Base-by-base conservation (phyloP, 768 basidiomycete species). In the Pleurotus djamor region DNA sequence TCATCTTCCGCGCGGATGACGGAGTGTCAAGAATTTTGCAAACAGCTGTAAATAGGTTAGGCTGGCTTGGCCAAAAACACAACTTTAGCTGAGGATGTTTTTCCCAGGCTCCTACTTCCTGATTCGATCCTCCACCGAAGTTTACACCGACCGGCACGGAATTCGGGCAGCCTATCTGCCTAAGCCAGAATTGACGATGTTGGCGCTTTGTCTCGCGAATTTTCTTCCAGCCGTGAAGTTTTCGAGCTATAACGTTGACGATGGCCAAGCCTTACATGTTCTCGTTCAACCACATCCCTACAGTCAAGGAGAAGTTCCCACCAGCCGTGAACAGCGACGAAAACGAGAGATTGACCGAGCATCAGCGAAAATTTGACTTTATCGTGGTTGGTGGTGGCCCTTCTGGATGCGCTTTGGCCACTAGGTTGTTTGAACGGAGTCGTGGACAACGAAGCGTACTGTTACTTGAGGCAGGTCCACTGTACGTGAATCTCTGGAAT, bases 341-440 rank as follows among this genome's bases (percentile, higher is more conserved):
- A 28, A 21, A 44, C 32, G 14, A 13, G 12, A 16, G 7, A 28
- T 28, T 28, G 21, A 28, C 21, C 21, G 21, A 28, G 21, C 21
- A 28, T 32, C 8, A 32, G 10, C 54, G 37, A 13, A 34, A 48
- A 35, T 58, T 58, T 38, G 57, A 58, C 37, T 49, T 58, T 43
- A 10, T 58, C 7, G 36, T 58, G 14, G 47, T 58, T 33, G 57
- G 57, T 17, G 57, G 57, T 21, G 57, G 57, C 36, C 57, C 57
- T 2, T 58, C 57, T 34, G 57, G 57, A 32, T 58, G 57, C 10
- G 57, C 57, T 4, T 12, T 58, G 2, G 57, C 57, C 6, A 49
- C 45, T 13, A 34, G 57, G 48, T 16, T 58, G 6, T 49, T 48
- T 35, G 57, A 49, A 32, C 45, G 45, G 12, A 43, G 12, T 16